phyloP scores from a whole-genome alignment of 1,139 yeast genomes.

The Spathaspora sp. region DNA sequence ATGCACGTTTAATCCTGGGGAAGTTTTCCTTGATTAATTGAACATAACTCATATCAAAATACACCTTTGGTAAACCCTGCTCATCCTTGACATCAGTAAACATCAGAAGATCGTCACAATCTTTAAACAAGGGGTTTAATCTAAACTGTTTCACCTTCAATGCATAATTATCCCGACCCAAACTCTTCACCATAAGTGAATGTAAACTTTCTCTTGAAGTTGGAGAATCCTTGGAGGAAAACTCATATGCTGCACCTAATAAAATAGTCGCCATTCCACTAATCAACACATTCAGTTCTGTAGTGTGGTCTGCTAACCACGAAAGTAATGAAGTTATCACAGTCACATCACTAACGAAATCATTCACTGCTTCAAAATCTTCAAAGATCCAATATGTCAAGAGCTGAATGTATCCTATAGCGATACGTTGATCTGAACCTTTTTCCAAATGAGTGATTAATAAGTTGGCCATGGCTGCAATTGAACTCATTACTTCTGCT shows the following conservation, averaged over 20 bases:
- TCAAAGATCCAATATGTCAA: conserved; percentile 79
- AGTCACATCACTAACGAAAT: conserved; percentile 68
- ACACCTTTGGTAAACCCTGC: conserved; percentile 85
- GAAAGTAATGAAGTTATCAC: conserved; percentile 67
- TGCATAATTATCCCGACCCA: conserved; percentile 81
- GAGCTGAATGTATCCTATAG: conserved; percentile 77
- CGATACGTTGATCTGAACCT: conserved; percentile 65
- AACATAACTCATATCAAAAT: conserved; percentile 65
- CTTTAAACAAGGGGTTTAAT: conserved; percentile 54
- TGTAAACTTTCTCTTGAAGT: conserved; percentile 64
- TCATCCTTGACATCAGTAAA: conserved; percentile 49
- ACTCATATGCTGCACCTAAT: conserved; percentile 80
- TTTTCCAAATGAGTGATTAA: conserved; percentile 63
- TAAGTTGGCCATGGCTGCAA: conserved; percentile 80
- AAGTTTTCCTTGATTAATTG: conserved; percentile 68
- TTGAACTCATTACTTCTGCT: conserved; percentile 71
- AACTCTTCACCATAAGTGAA: conserved; percentile 58
- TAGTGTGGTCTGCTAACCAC: conserved; percentile 60
- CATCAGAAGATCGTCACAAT: conserved; percentile 39
- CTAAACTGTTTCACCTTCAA: conserved; percentile 72
- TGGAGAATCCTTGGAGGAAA: conserved; percentile 72
- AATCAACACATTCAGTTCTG: conserved; percentile 57
- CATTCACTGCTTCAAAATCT: conserved; percentile 72
- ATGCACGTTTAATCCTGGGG: conserved; percentile 64
- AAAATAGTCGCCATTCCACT: conserved; percentile 76